Base-by-base conservation (phyloP, 331 rosid genomes). In the Cydonia oblonga region DNA sequence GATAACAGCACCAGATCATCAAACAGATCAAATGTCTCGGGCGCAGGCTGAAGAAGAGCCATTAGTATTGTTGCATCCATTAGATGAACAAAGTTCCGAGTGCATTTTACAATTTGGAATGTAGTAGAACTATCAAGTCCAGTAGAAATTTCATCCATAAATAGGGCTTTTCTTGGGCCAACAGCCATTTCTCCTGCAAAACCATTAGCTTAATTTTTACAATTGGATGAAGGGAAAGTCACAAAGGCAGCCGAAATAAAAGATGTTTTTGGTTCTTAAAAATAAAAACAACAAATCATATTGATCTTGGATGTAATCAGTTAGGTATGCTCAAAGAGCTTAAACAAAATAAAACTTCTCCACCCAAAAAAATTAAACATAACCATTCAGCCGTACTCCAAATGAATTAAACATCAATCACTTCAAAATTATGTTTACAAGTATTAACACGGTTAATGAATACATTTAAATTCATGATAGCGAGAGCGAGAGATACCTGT, bases 41-140 rank as follows among this genome's bases (percentile, higher is more conserved):
- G 98, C 29, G 98, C 92, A 70, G 98, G 98, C 81, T 92, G 98
- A 78, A 92, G 92, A 61, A 92, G 96, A 79, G 96, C 92, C 90
- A 92, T 80, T n/a, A 92, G 81, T 13, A 92, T 87, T 3, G 98
- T 92, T 9, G 88, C 98, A 7, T 88, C 87, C 96, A 90, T 90
- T 74, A 77, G 84, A 76, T 92, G 96, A 78, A 92, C 97, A 81
- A 92, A 90, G 70, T 92, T 85, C 81, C 87, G 78, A 22, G 85
- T 22, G 76, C 95, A 92, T 77, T 88, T 90, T 32, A 92, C 96
- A 44, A 92, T 90, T 79, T 90, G 97, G 79, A 13, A 92, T 52
- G 97, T 88, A 28, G 97, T 92, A 49, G 97, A 86, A 78, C 97
- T 92, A 78, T 92, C 97, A 26, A 92, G 90, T 60, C 97, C 97